Evolutionary conservation across 2,329 filamentous ascomycete genomes (phyloP), one percentile per base, ranked within the genome.

Genomic region (Colletotrichum tropicicola): DNA sequence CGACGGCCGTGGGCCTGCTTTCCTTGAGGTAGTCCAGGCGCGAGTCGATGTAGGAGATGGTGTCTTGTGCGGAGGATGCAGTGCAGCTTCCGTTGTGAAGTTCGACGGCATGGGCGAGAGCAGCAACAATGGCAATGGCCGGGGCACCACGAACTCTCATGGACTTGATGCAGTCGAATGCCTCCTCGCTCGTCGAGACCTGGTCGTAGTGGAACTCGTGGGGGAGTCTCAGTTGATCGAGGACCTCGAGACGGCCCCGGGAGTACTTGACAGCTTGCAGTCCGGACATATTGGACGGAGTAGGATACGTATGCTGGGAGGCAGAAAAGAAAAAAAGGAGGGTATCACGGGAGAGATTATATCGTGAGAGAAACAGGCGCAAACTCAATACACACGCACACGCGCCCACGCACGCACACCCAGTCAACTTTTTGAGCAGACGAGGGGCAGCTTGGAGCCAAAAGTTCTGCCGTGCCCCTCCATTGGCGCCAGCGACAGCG

Each of bases 111-210:
- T 98, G 87, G 2, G 92, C 91, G 32, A 99, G 86, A 19, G 92
- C 92, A 21, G 96, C 96, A n/a, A 99, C 96, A 69, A 99, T 98
- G 45, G 96, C 96, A 76, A 99, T 99, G 47, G 96, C 96, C 0
- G 96, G 96, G 5, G 96, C 96, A 32, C 79, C 93, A 72, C 92
- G 89, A 6, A 91, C 89, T 51, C 89, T 81, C 92, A 96, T 96
- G 15, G 91, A 86, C 71, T 89, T 89, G 79, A 96, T 96, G 72
- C 91, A 92, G 75, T 93, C 90, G 80, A 93, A 96, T 37, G 91
- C 92, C 78, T 93, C 91, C 70, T 90, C 86, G 68, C 89, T 87
- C 10, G 87, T 91, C 28, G 85, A 85, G 56, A 95, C 87, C 68
- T 86, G 77, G 72, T 95, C 91, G 76, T 94, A 96, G 76, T 92